These are phyloP conservation scores for Debaryomyces psychrophilus DNA, from an alignment of 1,139 yeast species.

Conservation along the genomic window DNA sequence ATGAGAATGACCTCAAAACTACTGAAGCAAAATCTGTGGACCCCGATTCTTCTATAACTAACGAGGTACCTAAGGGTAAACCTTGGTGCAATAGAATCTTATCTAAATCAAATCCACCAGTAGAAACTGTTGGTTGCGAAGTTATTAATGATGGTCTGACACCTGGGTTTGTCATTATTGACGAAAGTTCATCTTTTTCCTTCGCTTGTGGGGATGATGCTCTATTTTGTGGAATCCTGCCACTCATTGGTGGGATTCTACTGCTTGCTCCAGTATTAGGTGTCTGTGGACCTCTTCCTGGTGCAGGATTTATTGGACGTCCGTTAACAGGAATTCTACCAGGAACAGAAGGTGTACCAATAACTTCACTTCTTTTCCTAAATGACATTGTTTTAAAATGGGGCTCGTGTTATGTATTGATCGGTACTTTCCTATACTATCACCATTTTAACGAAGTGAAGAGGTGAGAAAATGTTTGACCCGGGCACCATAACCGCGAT, in stretches of 20 bases:
- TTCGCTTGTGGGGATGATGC: constrained; percentile 12
- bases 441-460: background rate
- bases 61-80: constrained; percentile 72
- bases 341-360: constrained; percentile 31
- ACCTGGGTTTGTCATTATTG: constrained; percentile 51
- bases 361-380: constrained; percentile 68
- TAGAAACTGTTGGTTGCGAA: constrained; percentile 74
- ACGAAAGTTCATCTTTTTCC: constrained; percentile 16
- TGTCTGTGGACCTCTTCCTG: constrained; percentile 15
- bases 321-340: constrained; percentile 22
- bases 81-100: constrained; percentile 80
- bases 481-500: no score
- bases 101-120: constrained; percentile 79
- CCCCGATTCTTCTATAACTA: constrained; percentile 80
- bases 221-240: constrained; percentile 14
- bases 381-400: constrained; percentile 61
- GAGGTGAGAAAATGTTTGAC: background rate
- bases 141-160: constrained; percentile 76
- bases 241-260: constrained; percentile 6
- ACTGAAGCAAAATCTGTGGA: constrained; percentile 89
- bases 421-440: background rate
- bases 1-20: constrained; percentile 66
- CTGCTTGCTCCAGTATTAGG: constrained; percentile 4
- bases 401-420: background rate
- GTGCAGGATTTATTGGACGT: constrained; percentile 12